Evolutionary conservation across 2,329 filamentous ascomycete species (phyloP), one percentile per base, ranked within the genome.

Genomic region (Talaromyces sp.): DNA sequence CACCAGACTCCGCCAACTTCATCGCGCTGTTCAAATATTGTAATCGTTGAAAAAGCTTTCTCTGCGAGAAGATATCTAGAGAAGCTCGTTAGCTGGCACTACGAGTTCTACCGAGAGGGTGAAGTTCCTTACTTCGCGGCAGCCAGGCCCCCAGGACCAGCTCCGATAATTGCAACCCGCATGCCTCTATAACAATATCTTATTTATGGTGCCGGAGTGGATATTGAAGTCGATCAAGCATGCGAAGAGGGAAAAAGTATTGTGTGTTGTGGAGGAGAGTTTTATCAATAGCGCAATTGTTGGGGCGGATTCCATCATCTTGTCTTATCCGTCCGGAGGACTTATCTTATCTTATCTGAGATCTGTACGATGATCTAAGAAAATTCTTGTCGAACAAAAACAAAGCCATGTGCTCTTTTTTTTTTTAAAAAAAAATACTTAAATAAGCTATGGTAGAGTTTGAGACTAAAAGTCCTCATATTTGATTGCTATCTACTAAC

Each of bases 1-100:
- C 92, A 90, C 94, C 94, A 98, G 10, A 95, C 86, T 2, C 95
- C 94, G 65, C 93, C 94, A 6, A 90, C 85, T 58, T 86, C 84
- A 54, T 83, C 81, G 69, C 92, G 88, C 77, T 97, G 92, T 77
- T 98, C 95, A 72, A 90, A 96, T 45, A 97, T 77, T 66, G 88
- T 85, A 66, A 98, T 88, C 31, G 82, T 84, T 13, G 87, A 79
- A 72, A 95, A 95, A 1, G 74, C 81, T 72, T 83, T 89, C 71
- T 90, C 92, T 0, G 90, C 91, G 11, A 85, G 75, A 19, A 97
- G 82, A 72, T 93, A 93, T 69, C 85, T 87, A 39, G 37, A 16
- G 27, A 27, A 41, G 8, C 13, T 31, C 13, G 14, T 56, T 54
- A 56, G 50, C 11, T 4, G 4, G 5, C 35, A 47, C 37, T 24